Evolutionary conservation across 805 yeast genomes (phyloP), one percentile per base, ranked within the genome.

Genomic region (Scheffersomyces ergatensis): DNA sequence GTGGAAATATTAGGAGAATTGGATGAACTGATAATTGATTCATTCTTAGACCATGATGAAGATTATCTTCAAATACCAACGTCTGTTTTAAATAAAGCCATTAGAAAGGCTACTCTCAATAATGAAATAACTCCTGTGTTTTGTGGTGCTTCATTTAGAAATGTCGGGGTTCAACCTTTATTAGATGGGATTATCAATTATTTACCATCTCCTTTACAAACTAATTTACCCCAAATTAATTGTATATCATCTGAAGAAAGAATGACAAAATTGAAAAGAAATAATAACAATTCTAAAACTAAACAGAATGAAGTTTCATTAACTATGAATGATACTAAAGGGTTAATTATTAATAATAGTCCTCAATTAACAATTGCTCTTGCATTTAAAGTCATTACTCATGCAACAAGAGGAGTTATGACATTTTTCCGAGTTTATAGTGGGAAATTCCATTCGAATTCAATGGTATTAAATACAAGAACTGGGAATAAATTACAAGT

Each of bases 141-240:
- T 27, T 89, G 97, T 62, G 99, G 99, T 11, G 86, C 97, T 2
- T 85, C 96, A 40, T 93, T 92, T 63, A 77, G 74, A 49, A 92
- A 92, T 58, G 85, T 92, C 34, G 99, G 99, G 19, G 96, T 93
- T 2, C 98, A 93, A 58, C 97, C 98, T 1, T 66, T 93, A 36
- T 63, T 93, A 62, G 97, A 92, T 61, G 90, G 95, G 0, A 76
- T 90, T 11, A 76, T 80, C 1, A 76, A 77, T 40, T 93, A 77
- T 52, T 65, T 93, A 14, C 98, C 99, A 0, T 80, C 89, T 1
- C 98, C 98, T 1, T 48, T 75, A 2, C 89, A 89, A 46, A 70
- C 74, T 0, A 57, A 57, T 1, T 49, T 74, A 2, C 93, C 95
- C 0, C 80, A 78, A 34, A 71, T 83, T 3, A 48, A 67, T 13